A percentile compares a stretch with the other conserved stretches of the same genome.
These are phyloP conservation scores for Alternaria rosae DNA, from an alignment of 2,329 filamentous ascomycete genomes.

Conservation along the genomic window DNA sequence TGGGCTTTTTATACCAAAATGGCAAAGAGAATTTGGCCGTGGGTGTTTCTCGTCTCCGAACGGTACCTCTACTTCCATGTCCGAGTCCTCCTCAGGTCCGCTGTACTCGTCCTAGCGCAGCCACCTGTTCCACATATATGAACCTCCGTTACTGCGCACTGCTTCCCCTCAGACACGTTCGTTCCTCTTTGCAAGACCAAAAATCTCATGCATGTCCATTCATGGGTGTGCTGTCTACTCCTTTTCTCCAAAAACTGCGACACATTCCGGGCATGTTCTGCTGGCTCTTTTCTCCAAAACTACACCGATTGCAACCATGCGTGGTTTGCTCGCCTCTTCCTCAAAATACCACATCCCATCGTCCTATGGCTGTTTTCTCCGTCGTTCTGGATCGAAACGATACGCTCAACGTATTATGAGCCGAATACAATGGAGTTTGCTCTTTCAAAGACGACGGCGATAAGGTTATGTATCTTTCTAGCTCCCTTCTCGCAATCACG, in stretches of 20 bases:
- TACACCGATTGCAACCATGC: accelerated
- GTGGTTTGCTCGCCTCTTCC: neutral
- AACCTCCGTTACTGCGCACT: neutral
- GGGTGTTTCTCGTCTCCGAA: neutral
- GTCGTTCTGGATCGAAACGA: neutral
- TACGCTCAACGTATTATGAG: accelerated
- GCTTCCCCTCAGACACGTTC: neutral
- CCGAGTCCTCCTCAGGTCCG: neutral
- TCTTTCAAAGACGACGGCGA: neutral
- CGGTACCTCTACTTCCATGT: accelerated
- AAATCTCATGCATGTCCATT: too few species aligned
- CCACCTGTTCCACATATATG: neutral
- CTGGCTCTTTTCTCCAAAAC: neutral
- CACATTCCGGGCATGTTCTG: neutral
- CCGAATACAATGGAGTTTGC: neutral
- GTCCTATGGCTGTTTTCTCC: neutral
- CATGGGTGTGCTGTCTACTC: neutral
- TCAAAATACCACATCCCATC: neutral
- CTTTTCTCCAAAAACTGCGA: neutral
- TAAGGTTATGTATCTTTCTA: neutral
- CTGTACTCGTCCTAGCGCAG: neutral
- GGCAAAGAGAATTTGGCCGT: too few species aligned
- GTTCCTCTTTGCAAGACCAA: neutral
- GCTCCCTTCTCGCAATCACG: neutral
- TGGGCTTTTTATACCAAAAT: too few species aligned